Conservation (phyloP, 2,329 filamentous ascomycete species). For the Apiospora koreana region DNA sequence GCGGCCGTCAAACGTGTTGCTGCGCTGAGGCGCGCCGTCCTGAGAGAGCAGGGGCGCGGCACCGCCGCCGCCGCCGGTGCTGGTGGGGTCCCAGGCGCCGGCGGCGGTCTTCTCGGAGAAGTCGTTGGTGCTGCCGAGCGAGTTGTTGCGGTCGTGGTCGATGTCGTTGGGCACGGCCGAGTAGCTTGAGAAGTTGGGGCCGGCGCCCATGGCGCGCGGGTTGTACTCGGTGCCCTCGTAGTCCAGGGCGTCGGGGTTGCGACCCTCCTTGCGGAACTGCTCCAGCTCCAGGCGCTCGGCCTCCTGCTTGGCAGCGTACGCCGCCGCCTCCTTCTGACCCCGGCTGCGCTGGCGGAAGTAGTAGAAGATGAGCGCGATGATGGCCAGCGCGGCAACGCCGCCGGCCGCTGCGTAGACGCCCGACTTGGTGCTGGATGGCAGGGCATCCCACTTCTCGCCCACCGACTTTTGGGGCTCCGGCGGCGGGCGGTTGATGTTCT, state of each 20-base stretch:
- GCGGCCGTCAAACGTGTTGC: constrained; percentile 23
- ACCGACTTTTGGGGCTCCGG: constrained; percentile 40
- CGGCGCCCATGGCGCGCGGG: constrained; percentile 33
- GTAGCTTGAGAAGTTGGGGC: constrained; percentile 28
- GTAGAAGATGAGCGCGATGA: constrained; percentile 47
- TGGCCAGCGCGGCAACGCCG: constrained; percentile 39
- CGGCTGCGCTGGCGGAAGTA: constrained; percentile 56
- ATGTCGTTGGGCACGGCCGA: constrained; percentile 34
- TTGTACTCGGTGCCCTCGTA: constrained; percentile 40
- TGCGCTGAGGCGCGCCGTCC: constrained; percentile 15
- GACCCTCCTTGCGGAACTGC: constrained; percentile 47
- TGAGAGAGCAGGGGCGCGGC: constrained; percentile 10
- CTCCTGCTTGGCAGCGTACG: constrained; percentile 44
- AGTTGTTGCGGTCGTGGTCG: constrained; percentile 25
- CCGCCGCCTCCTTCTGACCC: constrained; percentile 52
- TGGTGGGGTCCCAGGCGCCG: constrained; percentile 28
- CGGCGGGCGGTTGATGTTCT: constrained; percentile 40
- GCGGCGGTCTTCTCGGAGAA: constrained; percentile 27
- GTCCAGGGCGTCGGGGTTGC: constrained; percentile 49
- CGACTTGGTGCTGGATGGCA: constrained; percentile 51
- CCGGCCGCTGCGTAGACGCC: constrained; percentile 53
- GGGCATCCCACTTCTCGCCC: constrained; percentile 54
- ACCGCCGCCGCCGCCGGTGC: constrained; percentile 16
- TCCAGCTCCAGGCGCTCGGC: constrained; percentile 54
- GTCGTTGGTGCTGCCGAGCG: constrained; percentile 26